A percentile compares a stretch with the other conserved stretches of the same genome.
Conservation (phyloP, 1,139 yeast genomes). For the Blastobotrys petasosporus region DNA sequence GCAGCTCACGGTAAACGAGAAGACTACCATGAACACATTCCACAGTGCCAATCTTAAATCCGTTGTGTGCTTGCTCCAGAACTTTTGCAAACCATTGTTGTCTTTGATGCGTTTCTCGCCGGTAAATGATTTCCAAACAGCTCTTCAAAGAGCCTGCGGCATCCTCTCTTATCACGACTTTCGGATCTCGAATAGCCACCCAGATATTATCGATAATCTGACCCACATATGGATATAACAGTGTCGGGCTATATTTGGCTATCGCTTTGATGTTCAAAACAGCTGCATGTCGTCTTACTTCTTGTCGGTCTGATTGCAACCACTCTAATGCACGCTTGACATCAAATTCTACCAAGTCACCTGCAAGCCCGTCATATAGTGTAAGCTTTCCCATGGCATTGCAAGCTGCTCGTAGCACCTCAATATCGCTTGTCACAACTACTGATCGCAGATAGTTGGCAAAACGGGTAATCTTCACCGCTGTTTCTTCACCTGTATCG, state of each 20-base stretch:
- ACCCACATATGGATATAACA: constrained; percentile 70
- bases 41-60: constrained; percentile 41
- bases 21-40: constrained; percentile 84
- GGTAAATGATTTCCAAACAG: constrained; percentile 71
- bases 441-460: constrained; percentile 81
- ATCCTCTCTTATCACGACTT: constrained; percentile 67
- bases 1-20: constrained; percentile 72
- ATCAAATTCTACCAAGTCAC: constrained; percentile 89
- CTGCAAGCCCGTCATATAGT: constrained; percentile 81
- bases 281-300: constrained; percentile 84
- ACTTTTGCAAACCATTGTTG: constrained; percentile 69
- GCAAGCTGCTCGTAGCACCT: constrained; percentile 83
- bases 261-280: constrained; percentile 75
- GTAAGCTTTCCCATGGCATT: constrained; percentile 83
- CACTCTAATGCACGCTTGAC: constrained; percentile 87
- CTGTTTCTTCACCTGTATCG: constrained; percentile 68
- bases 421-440: constrained; percentile 74
- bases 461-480: constrained; percentile 83
- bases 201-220: constrained; percentile 79
- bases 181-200: constrained; percentile 79
- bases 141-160: constrained; percentile 77
- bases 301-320: constrained; percentile 80
- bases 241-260: constrained; percentile 82
- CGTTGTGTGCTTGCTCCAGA: constrained; percentile 55
- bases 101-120: constrained; percentile 67